These are phyloP conservation scores for Aspergillus bridgeri DNA, from an alignment of 495 filamentous ascomycete genomes.

Conservation along the genomic window DNA sequence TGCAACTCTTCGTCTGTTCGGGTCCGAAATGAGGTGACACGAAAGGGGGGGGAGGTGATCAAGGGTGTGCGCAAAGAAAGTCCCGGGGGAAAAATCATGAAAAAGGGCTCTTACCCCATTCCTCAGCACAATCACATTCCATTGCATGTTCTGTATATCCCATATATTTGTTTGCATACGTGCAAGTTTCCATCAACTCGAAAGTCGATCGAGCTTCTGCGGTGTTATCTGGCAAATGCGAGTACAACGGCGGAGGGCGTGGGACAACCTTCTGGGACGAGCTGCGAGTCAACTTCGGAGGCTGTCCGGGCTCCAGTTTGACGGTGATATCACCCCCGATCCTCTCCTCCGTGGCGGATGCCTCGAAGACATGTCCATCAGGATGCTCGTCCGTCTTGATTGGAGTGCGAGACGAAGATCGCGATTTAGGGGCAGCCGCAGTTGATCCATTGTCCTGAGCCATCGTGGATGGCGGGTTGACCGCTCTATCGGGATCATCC, in stretches of 20 bases:
- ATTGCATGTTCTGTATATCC: conserved; percentile 88
- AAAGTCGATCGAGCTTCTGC: conserved; percentile 73
- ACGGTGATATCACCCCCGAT: conserved; percentile 57
- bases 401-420: conserved; percentile 17
- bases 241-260: conserved; percentile 61
- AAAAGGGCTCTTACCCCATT: conserved; percentile 80
- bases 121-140: conserved; percentile 92
- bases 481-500: conserved; percentile 12
- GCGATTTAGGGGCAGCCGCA: conserved; percentile 18
- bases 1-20: not conserved
- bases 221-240: conserved; percentile 69
- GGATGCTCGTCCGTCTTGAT: conserved; percentile 19
- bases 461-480: conserved; percentile 9
- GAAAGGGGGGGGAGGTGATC: not conserved
- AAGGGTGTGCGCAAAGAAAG: conserved; percentile 4
- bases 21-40: not conserved
- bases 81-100: conserved; percentile 2
- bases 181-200: conserved; percentile 73
- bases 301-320: conserved; percentile 64
- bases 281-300: conserved; percentile 71
- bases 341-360: conserved; percentile 30
- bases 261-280: conserved; percentile 64
- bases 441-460: conserved; percentile 8
- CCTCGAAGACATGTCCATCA: conserved; percentile 8
- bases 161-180: conserved; percentile 84